phyloP scores from a whole-genome alignment of 1,284 basidiomycete genomes.

The Moesziomyces parantarcticus region DNA sequence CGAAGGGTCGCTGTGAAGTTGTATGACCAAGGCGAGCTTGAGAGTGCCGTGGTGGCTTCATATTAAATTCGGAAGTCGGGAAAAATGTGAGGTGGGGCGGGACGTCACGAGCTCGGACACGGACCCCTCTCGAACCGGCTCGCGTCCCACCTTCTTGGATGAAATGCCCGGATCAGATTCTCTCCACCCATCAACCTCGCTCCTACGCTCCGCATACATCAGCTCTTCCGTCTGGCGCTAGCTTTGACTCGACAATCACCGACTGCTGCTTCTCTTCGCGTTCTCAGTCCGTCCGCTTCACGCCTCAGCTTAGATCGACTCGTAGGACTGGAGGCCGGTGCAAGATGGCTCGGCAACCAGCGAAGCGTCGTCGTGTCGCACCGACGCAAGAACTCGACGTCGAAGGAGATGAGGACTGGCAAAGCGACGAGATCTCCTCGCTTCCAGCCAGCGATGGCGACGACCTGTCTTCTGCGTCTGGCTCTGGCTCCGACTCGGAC shows the following conservation, averaged over 20 bases:
- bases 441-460: constrained; percentile 35
- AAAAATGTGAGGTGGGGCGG: not conserved
- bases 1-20: not conserved
- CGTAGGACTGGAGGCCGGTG: not conserved
- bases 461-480: constrained; percentile 8
- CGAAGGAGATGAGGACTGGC: constrained; percentile 45
- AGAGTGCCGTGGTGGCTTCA: not conserved
- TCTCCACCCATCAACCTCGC: too few species aligned
- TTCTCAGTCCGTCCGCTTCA: not conserved
- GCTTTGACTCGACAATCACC: too few species aligned
- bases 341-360: constrained; percentile 30
- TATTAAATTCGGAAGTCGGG: constrained; percentile 9
- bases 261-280: too few species aligned
- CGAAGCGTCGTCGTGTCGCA: constrained; percentile 32
- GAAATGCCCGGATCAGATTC: too few species aligned
- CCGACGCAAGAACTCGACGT: constrained; percentile 26
- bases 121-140: constrained; percentile 1
- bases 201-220: not conserved
- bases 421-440: constrained; percentile 42
- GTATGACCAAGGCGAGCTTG: not conserved
- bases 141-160: too few species aligned
- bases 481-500: constrained; percentile 9
- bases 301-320: not conserved
- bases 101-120: constrained; percentile 6
- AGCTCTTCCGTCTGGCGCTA: too few species aligned